Conservation (phyloP, 768 basidiomycete genomes). For the Candolleomyces eurysporus region DNA sequence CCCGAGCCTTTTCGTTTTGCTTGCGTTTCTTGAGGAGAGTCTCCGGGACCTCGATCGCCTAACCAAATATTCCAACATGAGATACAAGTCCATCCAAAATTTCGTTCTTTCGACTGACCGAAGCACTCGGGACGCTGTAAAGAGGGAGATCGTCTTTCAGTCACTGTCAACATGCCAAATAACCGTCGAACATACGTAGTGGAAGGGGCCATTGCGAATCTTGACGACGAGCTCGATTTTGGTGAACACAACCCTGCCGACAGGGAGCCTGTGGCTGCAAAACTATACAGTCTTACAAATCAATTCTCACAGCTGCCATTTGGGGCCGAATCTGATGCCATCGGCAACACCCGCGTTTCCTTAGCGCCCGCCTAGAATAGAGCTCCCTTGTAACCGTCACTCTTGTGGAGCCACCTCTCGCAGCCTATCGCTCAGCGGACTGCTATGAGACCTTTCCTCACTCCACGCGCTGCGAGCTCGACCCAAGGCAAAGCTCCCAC, state of each 20-base stretch:
- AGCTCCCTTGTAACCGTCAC: too few species aligned
- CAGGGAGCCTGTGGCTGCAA: conserved; percentile 34
- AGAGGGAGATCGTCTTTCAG: conserved; percentile 8
- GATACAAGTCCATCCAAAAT: conserved; percentile 11
- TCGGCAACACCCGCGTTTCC: too few species aligned
- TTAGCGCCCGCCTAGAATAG: too few species aligned
- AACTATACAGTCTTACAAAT: conserved; percentile 45
- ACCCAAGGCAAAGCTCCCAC: too few species aligned
- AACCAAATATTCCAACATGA: conserved; percentile 21
- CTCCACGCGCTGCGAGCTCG: too few species aligned
- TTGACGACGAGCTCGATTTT: conserved; percentile 44
- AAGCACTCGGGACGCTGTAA: conserved; percentile 54
- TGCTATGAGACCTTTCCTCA: too few species aligned
- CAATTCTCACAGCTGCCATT: conserved; percentile 18
- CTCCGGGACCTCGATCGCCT: conserved; percentile 97
- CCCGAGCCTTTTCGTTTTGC: conserved; percentile 93
- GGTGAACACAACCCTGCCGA: conserved; percentile 19
- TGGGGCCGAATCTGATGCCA: neutral
- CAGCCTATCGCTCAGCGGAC: too few species aligned
- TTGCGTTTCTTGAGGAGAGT: conserved; percentile 99
- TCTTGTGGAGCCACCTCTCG: too few species aligned
- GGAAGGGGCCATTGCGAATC: conserved; percentile 53
- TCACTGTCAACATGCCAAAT: neutral
- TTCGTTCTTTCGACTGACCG: conserved; percentile 38
- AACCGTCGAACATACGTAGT: conserved; percentile 48